Conservation (phyloP, 306 rosid species). For the Vigna mungo region DNA sequence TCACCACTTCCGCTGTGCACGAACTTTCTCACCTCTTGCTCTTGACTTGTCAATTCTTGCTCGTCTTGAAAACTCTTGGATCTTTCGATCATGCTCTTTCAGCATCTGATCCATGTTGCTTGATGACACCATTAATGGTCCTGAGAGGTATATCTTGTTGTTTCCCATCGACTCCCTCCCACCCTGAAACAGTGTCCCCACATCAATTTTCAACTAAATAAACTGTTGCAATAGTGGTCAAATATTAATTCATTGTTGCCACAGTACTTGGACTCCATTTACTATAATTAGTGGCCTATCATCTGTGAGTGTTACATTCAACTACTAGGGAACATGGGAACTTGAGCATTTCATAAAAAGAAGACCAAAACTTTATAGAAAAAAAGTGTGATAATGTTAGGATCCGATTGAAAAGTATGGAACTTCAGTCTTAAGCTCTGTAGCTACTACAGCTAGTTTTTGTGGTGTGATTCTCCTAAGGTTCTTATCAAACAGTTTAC, state of each 20-base stretch:
- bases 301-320: background rate
- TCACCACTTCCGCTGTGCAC: constrained; percentile 43
- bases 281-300: background rate
- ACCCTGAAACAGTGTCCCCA: constrained; percentile 55
- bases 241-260: constrained; percentile 7
- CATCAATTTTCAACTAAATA: background rate
- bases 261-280: background rate
- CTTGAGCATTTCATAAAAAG: constrained; percentile 1
- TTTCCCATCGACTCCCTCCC: constrained; percentile 63
- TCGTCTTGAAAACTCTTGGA: constrained; percentile 82
- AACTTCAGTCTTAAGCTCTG: too few species aligned
- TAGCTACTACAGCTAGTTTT: too few species aligned
- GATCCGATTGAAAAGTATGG: too few species aligned
- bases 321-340: background rate
- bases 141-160: constrained; percentile 88
- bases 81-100: constrained; percentile 79
- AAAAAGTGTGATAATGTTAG: too few species aligned
- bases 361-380: background rate
- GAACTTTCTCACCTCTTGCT: constrained; percentile 49
- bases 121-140: constrained; percentile 76
- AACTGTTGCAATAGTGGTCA: background rate
- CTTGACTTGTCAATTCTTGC: constrained; percentile 60
- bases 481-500: background rate
- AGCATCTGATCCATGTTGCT: constrained; percentile 83
- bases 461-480: too few species aligned